Evolutionary conservation across 1,139 yeast species (phyloP).

Genomic region (Hemisphaericaspora xylanilytica): DNA sequence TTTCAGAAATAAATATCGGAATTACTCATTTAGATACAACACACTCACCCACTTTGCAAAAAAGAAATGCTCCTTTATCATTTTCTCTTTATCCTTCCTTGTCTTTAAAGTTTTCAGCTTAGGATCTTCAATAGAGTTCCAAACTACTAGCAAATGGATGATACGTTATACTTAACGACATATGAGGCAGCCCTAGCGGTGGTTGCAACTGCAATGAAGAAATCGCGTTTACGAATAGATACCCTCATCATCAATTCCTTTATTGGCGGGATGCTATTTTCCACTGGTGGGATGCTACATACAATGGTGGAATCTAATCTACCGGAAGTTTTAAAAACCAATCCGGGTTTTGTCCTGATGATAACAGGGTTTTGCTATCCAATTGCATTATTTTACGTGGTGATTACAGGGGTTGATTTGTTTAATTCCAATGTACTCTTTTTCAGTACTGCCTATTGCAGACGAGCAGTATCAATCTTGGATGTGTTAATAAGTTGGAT

Average conservation of each 20-base stretch:
- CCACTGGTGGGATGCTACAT: conserved; percentile 72
- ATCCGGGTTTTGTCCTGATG: conserved; percentile 55
- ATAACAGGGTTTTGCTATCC: conserved; percentile 61
- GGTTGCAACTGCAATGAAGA: conserved; percentile 81
- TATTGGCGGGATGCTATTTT: conserved; percentile 67
- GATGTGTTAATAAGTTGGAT: conserved; percentile 67
- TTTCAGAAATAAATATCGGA: too few relatives aligned
- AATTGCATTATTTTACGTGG: conserved; percentile 70
- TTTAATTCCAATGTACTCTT: conserved; percentile 71
- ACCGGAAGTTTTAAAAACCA: conserved; percentile 34
- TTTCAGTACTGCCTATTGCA: conserved; percentile 62
- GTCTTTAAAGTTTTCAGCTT: background rate
- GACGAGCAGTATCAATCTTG: conserved; percentile 65
- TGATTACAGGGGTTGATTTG: conserved; percentile 68
- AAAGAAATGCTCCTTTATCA: too few relatives aligned
- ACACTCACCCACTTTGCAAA: too few relatives aligned
- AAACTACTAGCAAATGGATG: conserved; percentile 39
- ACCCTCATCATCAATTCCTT: conserved; percentile 59
- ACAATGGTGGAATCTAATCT: conserved; percentile 54
- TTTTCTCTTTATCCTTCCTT: background rate
- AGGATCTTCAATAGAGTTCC: too few relatives aligned
- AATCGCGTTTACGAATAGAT: conserved; percentile 61
- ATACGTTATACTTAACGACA: conserved; percentile 62
- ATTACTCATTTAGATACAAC: too few relatives aligned
- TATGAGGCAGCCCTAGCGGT: conserved; percentile 79